phyloP scores from a whole-genome alignment of 1,284 basidiomycete genomes.

The Schizophyllum amplum region DNA sequence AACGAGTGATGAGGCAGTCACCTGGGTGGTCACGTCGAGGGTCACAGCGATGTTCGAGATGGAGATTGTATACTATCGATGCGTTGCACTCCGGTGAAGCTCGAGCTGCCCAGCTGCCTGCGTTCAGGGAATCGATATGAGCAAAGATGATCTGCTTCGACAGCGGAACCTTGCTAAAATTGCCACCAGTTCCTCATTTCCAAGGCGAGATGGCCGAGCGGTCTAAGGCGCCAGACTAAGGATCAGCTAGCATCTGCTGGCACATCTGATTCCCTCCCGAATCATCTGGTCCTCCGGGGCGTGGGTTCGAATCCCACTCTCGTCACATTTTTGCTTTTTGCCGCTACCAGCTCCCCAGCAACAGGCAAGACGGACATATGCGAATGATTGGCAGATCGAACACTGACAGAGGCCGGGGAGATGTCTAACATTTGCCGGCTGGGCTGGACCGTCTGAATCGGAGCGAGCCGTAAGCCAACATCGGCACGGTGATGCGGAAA shows the following conservation, averaged over 20 bases:
- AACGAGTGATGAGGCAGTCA: neutral
- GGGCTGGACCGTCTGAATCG: too few species aligned
- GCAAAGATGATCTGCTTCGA: too few species aligned
- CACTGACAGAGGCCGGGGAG: too few species aligned
- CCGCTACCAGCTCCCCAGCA: neutral
- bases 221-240: conserved; percentile 83
- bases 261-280: neutral
- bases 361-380: too few species aligned
- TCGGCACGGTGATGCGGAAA: too few species aligned
- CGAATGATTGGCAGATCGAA: too few species aligned
- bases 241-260: conserved; percentile 19
- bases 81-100: too few species aligned
- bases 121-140: neutral
- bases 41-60: neutral
- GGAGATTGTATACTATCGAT: too few species aligned
- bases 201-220: conserved; percentile 66
- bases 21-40: neutral
- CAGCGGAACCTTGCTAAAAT: neutral
- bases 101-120: too few species aligned
- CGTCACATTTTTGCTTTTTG: conserved; percentile 21
- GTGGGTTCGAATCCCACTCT: conserved; percentile 70
- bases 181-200: neutral
- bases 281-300: conserved; percentile 50
- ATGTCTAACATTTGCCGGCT: too few species aligned
- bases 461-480: too few species aligned